Evolutionary conservation across 108 stramenopile species (phyloP), one percentile per base, ranked within the genome.

Genomic region (Skeletonema grethae): DNA sequence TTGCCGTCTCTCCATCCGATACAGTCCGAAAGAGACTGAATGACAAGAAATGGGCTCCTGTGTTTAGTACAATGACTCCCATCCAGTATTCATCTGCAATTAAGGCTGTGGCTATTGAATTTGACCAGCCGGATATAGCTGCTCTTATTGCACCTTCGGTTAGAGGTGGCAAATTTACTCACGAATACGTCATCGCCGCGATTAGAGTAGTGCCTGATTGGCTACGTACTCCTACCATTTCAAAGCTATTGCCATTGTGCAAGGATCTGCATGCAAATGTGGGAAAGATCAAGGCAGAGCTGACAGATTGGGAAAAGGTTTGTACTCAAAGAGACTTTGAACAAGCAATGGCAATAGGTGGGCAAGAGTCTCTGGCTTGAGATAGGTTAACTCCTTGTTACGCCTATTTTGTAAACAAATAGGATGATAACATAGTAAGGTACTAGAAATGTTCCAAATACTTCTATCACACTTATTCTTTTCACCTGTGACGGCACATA

Each of bases 281-380:
- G 28, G 58, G 65, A 4, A 34, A 69, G 60, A 81, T 85, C 18
- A 66, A 63, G 31, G 67, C 20, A 18, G 67, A 82, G 18, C 50
- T 85, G 63, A 77, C 57, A 31, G 80, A 81, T 41, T 85, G 78
- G 67, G 84, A 85, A 22, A 16, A 39, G 46, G 70, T 60, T 39
- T 36, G 70, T 24, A 53, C 70, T 18, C 4, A 71, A 46, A n/a
- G 57, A 38, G 16, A 61, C 38, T 50, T 79, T 67, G 18, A 75
- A 20, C 46, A 75, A 61, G 25, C 68, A 15, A 11, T 62, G 10
- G 25, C 60, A 70, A 9, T 69, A 25, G n/a, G 3, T 60, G 58
- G 18, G 69, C 36, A 29, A 69, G 69, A 53, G 50, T 53, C 41
- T 4, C 3, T 43, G 41, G 41, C 41, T n/a, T 43, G 15, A 43